Conservation (phyloP, 441 rosid genomes). For the Pelargonium cotyledonis region DNA sequence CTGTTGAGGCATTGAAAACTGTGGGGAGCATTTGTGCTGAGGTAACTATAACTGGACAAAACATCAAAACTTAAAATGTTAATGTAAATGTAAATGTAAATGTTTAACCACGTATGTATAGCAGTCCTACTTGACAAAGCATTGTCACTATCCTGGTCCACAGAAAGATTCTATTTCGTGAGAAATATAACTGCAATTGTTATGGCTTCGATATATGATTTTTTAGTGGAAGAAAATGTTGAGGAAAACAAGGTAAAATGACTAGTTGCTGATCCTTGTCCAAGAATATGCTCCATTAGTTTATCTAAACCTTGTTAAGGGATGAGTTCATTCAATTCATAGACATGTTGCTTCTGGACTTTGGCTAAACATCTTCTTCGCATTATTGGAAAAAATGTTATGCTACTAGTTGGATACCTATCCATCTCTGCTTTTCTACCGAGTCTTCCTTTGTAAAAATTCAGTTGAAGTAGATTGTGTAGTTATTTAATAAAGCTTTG, state of each 20-base stretch:
- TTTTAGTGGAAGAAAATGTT: background rate
- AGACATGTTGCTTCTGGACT: background rate
- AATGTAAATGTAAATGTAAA: background rate
- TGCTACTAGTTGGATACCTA: background rate
- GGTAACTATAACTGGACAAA: conserved; percentile 12
- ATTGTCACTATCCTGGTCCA: background rate
- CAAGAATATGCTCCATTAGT: background rate
- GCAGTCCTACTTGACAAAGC: background rate
- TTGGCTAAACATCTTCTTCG: too few relatives aligned
- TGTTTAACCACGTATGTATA: background rate
- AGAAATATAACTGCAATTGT: background rate
- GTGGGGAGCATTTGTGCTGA: conserved; percentile 28
- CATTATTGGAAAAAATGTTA: background rate
- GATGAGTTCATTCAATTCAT: background rate
- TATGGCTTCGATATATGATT: background rate
- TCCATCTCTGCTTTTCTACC: background rate
- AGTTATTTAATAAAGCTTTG: background rate
- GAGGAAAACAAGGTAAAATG: background rate
- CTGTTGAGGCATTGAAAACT: conserved; percentile 19
- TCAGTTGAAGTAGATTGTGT: background rate
- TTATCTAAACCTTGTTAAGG: background rate
- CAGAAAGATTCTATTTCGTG: background rate
- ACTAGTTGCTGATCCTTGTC: background rate
- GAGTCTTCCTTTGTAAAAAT: background rate
- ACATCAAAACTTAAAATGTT: background rate